phyloP scores from a whole-genome alignment of 148 eudicot genomes.

The Euryodendron excelsum region DNA sequence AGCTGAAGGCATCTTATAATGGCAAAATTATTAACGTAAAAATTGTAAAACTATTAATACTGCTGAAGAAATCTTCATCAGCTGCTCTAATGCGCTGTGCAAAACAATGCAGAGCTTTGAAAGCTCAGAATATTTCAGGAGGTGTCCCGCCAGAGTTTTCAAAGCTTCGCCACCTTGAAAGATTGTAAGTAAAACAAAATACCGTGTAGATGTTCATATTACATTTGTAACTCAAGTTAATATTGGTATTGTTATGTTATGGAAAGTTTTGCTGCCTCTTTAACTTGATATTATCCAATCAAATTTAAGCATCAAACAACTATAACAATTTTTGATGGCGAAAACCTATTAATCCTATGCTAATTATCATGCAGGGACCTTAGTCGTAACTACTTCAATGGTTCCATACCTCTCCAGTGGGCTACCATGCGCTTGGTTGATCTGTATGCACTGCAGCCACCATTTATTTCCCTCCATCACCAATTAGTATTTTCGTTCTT shows the following conservation, averaged over 20 bases:
- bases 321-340: not conserved
- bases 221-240: not conserved
- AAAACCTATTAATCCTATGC: not conserved
- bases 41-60: too few relatives aligned
- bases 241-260: not conserved
- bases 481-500: not conserved
- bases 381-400: constrained; percentile 52
- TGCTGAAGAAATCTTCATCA: not conserved
- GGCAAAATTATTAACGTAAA: too few relatives aligned
- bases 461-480: not conserved
- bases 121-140: constrained; percentile 50
- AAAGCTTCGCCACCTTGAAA: constrained; percentile 40
- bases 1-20: too few relatives aligned
- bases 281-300: too few relatives aligned
- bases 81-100: constrained; percentile 11
- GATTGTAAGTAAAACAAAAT: constrained; percentile 32
- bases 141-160: constrained; percentile 47
- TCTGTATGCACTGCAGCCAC: constrained; percentile 32
- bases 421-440: constrained; percentile 40
- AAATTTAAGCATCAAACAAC: not conserved
- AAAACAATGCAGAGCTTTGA: constrained; percentile 41
- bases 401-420: constrained; percentile 50
- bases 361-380: constrained; percentile 42
- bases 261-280: not conserved
- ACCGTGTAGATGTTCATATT: not conserved